Conservation (phyloP, 2,329 filamentous ascomycete genomes). For the Sporothrix variecibatus region DNA sequence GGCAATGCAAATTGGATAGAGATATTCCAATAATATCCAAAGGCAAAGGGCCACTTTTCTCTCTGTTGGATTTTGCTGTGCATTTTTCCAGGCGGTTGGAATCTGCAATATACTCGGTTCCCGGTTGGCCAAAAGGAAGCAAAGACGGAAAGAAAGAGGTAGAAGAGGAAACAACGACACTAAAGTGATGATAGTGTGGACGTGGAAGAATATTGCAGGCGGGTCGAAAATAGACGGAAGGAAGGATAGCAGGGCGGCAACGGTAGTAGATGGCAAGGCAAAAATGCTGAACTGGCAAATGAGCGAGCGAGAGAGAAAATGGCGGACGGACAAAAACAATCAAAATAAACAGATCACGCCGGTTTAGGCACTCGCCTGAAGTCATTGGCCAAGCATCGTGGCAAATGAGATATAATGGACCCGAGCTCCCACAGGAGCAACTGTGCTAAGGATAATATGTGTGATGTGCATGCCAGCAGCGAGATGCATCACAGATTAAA, state of each 20-base stretch:
- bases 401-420: not conserved
- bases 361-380: constrained; percentile 20
- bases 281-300: not conserved
- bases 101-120: constrained; percentile 26
- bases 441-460: not conserved
- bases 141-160: not conserved
- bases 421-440: not conserved
- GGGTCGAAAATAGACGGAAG: constrained; percentile 11
- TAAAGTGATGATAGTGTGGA: not conserved
- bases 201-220: not conserved
- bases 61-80: not conserved
- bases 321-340: not conserved
- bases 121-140: constrained; percentile 22
- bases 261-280: constrained; percentile 13
- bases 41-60: not conserved
- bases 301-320: not conserved
- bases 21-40: not conserved
- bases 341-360: not conserved
- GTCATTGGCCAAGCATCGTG: not conserved
- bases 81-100: constrained; percentile 29
- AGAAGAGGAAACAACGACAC: not conserved
- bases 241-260: constrained; percentile 7
- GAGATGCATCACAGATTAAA: not conserved
- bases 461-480: not conserved
- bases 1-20: not conserved